Evolutionary conservation across 257 asterid species (phyloP).

Genomic region (Primulina huaijiensis): DNA sequence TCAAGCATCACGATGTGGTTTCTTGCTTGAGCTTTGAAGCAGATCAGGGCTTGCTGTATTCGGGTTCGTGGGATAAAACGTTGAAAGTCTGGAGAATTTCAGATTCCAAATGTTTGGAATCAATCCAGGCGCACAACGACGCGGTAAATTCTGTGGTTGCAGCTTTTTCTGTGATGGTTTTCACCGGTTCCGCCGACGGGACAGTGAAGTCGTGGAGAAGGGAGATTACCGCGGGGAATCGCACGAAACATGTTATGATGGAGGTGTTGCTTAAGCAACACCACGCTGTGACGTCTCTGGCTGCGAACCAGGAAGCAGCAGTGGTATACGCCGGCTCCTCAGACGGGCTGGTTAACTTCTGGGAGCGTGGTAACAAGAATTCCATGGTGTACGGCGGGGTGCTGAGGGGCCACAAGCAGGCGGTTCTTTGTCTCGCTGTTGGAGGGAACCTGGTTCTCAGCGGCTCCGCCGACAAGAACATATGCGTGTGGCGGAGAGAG

Average conservation of each 20-base stretch:
- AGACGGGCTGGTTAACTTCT: conserved; percentile 32
- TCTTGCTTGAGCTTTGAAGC: conserved; percentile 65
- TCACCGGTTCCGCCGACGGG: conserved; percentile 92
- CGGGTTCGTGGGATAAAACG: conserved; percentile 93
- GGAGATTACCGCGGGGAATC: conserved; percentile 44
- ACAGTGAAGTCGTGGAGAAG: conserved; percentile 88
- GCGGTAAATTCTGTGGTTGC: conserved; percentile 68
- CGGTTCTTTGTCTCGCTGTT: conserved; percentile 30
- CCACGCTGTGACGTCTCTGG: conserved; percentile 74
- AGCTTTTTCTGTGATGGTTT: conserved; percentile 58
- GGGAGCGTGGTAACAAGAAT: conserved; percentile 22
- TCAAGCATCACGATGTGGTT: conserved; percentile 74
- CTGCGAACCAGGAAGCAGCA: conserved; percentile 29
- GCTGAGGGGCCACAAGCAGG: conserved; percentile 31
- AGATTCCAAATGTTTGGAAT: conserved; percentile 76
- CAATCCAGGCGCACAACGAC: conserved; percentile 68
- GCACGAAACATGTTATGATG: conserved; percentile 54
- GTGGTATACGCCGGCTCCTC: conserved; percentile 31
- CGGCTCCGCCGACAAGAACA: conserved; percentile 35
- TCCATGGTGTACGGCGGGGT: conserved; percentile 28
- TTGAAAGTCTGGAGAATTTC: conserved; percentile 83
- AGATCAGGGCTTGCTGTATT: conserved; percentile 54
- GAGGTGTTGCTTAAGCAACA: conserved; percentile 63
- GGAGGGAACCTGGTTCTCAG: conserved; percentile 32
- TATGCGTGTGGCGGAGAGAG: conserved; percentile 33